Conservation (phyloP, 2,329 filamentous ascomycete species). For the Colletotrichum cordylinicola region DNA sequence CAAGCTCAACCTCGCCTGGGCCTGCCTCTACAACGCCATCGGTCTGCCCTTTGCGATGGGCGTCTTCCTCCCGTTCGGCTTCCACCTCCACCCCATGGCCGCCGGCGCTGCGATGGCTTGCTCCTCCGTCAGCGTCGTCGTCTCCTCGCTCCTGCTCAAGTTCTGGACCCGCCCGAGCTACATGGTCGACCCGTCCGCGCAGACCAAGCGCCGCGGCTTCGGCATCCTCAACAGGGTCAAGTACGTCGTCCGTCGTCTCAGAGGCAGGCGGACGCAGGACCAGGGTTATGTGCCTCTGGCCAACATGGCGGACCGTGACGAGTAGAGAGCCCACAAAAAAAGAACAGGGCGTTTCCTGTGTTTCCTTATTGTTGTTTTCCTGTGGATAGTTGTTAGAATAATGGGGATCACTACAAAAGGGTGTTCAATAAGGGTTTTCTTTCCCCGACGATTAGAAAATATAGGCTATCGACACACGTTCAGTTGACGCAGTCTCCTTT, state of each 20-base stretch:
- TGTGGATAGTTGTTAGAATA: background rate
- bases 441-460: background rate
- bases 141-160: conserved; percentile 82
- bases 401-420: background rate
- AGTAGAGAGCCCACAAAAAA: background rate
- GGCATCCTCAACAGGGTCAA: conserved; percentile 47
- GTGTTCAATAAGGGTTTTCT: background rate
- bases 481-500: background rate
- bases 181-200: conserved; percentile 78
- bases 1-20: conserved; percentile 92
- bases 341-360: background rate
- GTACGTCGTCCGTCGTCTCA: conserved; percentile 43
- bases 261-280: conserved; percentile 45
- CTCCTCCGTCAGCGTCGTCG: conserved; percentile 88
- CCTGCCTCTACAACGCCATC: conserved; percentile 89
- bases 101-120: conserved; percentile 93
- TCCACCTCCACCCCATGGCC: conserved; percentile 90
- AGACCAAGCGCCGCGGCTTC: conserved; percentile 57
- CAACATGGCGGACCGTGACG: conserved; percentile 47
- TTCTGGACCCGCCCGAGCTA: conserved; percentile 85
- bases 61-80: conserved; percentile 87
- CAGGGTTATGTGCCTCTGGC: conserved; percentile 67
- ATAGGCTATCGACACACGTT: background rate
- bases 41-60: conserved; percentile 98
- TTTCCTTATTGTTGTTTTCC: background rate